These are phyloP conservation scores for Debaryomyces hansenii DNA, from an alignment of 805 yeast species.

Conservation along the genomic window DNA sequence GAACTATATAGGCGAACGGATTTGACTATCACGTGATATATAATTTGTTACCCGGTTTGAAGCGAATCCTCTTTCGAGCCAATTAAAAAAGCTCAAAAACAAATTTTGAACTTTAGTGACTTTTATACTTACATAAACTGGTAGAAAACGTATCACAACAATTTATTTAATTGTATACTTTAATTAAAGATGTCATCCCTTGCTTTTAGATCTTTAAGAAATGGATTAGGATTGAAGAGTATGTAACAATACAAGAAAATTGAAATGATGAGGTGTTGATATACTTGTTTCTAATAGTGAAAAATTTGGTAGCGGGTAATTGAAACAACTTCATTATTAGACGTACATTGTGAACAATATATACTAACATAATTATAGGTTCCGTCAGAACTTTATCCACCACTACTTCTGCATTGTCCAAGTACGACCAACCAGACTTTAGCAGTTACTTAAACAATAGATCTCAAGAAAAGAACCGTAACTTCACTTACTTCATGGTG, in stretches of 20 bases:
- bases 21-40: background rate
- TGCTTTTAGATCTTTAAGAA: conserved; percentile 48
- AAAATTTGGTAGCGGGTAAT: background rate
- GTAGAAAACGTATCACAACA: background rate
- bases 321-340: background rate
- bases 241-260: conserved; percentile 17
- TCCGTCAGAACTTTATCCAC: conserved; percentile 53
- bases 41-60: background rate
- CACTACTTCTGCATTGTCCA: conserved; percentile 59
- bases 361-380: conserved; percentile 23
- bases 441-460: conserved; percentile 76
- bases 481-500: conserved; percentile 94
- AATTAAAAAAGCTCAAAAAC: conserved; percentile 1
- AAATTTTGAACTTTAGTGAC: background rate
- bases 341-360: background rate
- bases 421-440: conserved; percentile 90
- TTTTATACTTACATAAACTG: background rate
- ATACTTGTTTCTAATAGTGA: background rate
- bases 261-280: background rate
- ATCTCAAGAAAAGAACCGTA: conserved; percentile 68
- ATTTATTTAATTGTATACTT: background rate
- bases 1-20: background rate
- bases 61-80: background rate
- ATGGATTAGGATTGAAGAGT: conserved; percentile 42
- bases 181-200: conserved; percentile 32